These are phyloP conservation scores for Artemisia argyi DNA, from an alignment of 129 eudicot genomes.

Conservation along the genomic window DNA sequence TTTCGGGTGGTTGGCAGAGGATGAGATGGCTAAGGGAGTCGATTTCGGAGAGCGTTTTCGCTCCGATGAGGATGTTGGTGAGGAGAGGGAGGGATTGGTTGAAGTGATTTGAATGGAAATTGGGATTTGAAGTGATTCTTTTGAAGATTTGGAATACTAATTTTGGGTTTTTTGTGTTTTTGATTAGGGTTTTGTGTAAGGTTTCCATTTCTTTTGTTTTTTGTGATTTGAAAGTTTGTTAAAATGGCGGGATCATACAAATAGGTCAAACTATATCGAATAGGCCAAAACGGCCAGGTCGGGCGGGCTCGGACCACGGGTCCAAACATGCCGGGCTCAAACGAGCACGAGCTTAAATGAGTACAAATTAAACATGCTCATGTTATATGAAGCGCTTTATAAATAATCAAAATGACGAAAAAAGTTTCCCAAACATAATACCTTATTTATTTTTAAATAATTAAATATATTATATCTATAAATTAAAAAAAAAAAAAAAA, in stretches of 20 bases:
- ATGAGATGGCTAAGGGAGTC: constrained; percentile 55
- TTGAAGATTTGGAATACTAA: constrained; percentile 83
- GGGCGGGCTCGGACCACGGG: too few relatives aligned
- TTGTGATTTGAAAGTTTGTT: background rate
- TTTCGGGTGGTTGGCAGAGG: constrained; percentile 30
- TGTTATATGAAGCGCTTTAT: too few relatives aligned
- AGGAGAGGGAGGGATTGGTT: constrained; percentile 43
- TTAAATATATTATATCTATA: too few relatives aligned
- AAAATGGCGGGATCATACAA: background rate
- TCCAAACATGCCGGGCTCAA: too few relatives aligned
- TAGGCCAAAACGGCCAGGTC: too few relatives aligned
- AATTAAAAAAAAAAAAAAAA: too few relatives aligned
- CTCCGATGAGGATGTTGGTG: constrained; percentile 55
- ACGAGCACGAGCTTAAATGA: too few relatives aligned
- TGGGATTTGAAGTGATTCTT: constrained; percentile 47
- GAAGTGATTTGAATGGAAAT: constrained; percentile 17
- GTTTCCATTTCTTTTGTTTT: constrained; percentile 21
- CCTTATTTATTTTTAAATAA: too few relatives aligned
- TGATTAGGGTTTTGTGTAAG: constrained; percentile 45
- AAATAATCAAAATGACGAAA: too few relatives aligned
- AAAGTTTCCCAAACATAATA: too few relatives aligned
- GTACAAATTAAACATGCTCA: too few relatives aligned
- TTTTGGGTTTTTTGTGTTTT: constrained; percentile 62
- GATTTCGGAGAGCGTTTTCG: constrained; percentile 61
- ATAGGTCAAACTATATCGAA: too few relatives aligned